Evolutionary conservation across 1,284 basidiomycete species (phyloP).

Genomic region (Rhizoctonia solani): DNA sequence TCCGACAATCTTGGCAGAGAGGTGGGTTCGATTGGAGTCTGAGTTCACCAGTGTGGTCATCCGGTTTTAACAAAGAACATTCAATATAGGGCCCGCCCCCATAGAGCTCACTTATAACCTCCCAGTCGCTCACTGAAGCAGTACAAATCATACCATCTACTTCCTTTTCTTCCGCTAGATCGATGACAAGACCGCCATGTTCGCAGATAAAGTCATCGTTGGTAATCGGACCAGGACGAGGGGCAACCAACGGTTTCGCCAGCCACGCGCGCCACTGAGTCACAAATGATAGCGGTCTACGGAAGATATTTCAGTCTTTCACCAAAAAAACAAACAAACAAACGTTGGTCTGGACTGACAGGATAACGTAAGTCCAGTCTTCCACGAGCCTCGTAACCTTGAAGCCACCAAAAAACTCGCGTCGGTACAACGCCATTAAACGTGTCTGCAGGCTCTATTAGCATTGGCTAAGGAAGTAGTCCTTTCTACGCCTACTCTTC

Average conservation of each 20-base stretch:
- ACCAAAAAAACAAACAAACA: not conserved
- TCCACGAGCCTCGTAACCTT: constrained; percentile 8
- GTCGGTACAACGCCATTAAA: not conserved
- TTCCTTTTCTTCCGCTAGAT: constrained; percentile 5
- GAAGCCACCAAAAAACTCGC: not conserved
- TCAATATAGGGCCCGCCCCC: constrained; percentile 22
- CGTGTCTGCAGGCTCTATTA: not conserved
- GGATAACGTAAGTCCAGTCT: not conserved
- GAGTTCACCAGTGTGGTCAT: not conserved
- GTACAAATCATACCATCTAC: constrained; percentile 9
- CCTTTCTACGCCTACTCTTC: constrained; percentile 2
- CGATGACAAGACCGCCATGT: constrained; percentile 9
- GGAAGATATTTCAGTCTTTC: not conserved
- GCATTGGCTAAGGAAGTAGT: not conserved
- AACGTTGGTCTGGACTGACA: not conserved
- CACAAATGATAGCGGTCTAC: constrained; percentile 9
- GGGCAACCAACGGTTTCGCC: not conserved
- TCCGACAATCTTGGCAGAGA: constrained; percentile 19
- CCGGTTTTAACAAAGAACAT: constrained; percentile 2
- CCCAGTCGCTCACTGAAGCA: constrained; percentile 15
- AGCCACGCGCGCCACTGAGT: constrained; percentile 26
- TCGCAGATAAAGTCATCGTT: constrained; percentile 11
- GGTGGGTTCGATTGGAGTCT: not conserved
- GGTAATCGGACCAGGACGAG: constrained; percentile 5
- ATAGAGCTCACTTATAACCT: constrained; percentile 19